Percentiles rank a stretch among this genome's conserved stretches.
These are phyloP conservation scores for Flaveria trinervia DNA, from an alignment of 129 eudicot species.

Conservation along the genomic window DNA sequence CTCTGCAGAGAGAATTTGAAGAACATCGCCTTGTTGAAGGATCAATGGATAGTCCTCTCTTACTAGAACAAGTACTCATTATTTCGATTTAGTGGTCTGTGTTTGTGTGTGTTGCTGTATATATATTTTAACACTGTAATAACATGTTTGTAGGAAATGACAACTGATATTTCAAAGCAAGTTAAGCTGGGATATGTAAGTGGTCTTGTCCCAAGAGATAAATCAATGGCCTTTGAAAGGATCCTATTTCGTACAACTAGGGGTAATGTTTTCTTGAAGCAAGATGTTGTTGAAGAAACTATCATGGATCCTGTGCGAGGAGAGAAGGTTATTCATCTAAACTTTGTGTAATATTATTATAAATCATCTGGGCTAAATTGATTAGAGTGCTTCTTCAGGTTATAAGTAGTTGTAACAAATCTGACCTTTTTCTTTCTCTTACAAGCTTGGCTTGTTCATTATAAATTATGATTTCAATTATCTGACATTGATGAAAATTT, in stretches of 20 bases:
- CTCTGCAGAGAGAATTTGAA: constrained; percentile 57
- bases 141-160: constrained; percentile 59
- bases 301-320: constrained; percentile 75
- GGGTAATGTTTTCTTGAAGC: constrained; percentile 83
- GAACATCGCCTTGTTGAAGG: constrained; percentile 53
- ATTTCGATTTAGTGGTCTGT: constrained; percentile 15
- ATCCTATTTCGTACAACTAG: constrained; percentile 88
- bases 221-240: constrained; percentile 85
- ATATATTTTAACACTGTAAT: constrained; percentile 9
- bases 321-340: constrained; percentile 54
- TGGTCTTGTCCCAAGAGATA: constrained; percentile 78
- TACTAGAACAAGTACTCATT: constrained; percentile 64
- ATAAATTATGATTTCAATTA: not conserved
- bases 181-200: constrained; percentile 69
- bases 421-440: not conserved
- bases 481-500: not conserved
- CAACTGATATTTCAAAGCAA: constrained; percentile 64
- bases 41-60: constrained; percentile 78
- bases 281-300: constrained; percentile 60
- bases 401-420: constrained; percentile 3
- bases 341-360: not conserved
- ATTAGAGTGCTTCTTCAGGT: not conserved
- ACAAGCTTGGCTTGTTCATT: not conserved
- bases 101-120: not conserved
- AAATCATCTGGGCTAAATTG: constrained; percentile 9